A percentile compares a stretch with the other conserved stretches of the same genome.
These are phyloP conservation scores for Nitzschia sp. DNA, from an alignment of 108 stramenopile species.

Conservation along the genomic window DNA sequence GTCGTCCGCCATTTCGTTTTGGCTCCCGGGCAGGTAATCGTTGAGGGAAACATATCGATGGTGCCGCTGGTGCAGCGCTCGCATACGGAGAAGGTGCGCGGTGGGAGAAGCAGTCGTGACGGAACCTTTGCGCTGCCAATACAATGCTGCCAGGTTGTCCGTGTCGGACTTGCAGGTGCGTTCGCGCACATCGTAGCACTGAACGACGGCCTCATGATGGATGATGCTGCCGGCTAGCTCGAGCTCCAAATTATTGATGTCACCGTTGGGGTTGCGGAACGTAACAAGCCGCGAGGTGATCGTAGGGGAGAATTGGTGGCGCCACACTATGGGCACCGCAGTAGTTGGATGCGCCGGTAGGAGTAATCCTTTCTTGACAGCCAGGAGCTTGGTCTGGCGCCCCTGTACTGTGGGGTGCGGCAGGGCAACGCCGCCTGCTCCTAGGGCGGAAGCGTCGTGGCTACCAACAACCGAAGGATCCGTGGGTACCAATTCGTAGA, in stretches of 20 bases:
- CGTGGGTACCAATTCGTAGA: conserved; percentile 44
- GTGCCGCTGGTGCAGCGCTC: conserved; percentile 36
- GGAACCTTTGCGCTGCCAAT: conserved; percentile 43
- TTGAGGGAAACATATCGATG: conserved; percentile 33
- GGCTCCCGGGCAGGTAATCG: conserved; percentile 29
- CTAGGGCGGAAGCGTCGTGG: conserved; percentile 34
- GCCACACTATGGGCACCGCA: conserved; percentile 42
- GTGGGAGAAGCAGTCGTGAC: conserved; percentile 32
- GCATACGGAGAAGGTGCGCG: conserved; percentile 47
- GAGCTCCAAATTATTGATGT: conserved; percentile 42
- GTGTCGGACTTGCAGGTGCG: conserved; percentile 23
- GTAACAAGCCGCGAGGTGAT: conserved; percentile 23
- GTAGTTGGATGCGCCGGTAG: neutral
- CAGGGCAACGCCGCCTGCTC: conserved; percentile 36
- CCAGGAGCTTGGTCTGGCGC: neutral
- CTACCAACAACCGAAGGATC: conserved; percentile 22
- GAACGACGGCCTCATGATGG: conserved; percentile 45
- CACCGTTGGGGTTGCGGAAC: conserved; percentile 29
- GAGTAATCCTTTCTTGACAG: neutral
- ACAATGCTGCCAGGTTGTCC: conserved; percentile 46
- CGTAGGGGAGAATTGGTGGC: conserved; percentile 25
- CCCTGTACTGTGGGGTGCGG: neutral
- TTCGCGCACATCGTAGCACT: conserved; percentile 31
- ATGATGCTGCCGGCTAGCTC: conserved; percentile 44
- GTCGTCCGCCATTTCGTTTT: conserved; percentile 34